Evolutionary conservation across 2,329 filamentous ascomycete genomes (phyloP).

Genomic region (Sphaerulina musiva): DNA sequence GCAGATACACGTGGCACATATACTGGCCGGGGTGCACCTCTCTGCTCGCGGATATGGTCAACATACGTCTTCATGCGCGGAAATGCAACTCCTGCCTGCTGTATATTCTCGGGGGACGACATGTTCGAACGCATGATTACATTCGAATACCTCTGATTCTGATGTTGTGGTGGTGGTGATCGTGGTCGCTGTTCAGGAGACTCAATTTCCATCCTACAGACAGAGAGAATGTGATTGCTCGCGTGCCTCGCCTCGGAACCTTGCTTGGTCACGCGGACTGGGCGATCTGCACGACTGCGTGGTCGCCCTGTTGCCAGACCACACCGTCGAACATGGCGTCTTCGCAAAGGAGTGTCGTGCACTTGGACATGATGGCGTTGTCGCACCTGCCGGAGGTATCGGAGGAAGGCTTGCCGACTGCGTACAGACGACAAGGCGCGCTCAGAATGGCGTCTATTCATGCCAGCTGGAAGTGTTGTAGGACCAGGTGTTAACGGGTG

Average conservation of each 20-base stretch:
- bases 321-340: background rate
- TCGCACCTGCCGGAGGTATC: constrained; percentile 2
- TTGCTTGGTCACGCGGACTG: background rate
- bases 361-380: background rate
- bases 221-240: background rate
- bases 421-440: background rate
- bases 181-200: background rate
- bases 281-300: background rate
- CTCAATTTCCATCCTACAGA: background rate
- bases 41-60: constrained; percentile 12
- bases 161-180: background rate
- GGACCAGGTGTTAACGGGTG: background rate
- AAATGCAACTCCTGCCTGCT: background rate
- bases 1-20: background rate
- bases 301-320: background rate
- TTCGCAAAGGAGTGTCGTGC: constrained; percentile 3
- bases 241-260: background rate
- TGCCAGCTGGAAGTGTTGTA: background rate
- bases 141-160: background rate
- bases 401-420: constrained; percentile 1
- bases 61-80: constrained; percentile 12
- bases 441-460: no score
- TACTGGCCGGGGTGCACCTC: constrained; percentile 1
- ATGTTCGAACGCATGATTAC: background rate
- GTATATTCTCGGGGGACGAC: background rate